These are phyloP conservation scores for Metschnikowia henanensis DNA, from an alignment of 805 yeast genomes.

Conservation along the genomic window DNA sequence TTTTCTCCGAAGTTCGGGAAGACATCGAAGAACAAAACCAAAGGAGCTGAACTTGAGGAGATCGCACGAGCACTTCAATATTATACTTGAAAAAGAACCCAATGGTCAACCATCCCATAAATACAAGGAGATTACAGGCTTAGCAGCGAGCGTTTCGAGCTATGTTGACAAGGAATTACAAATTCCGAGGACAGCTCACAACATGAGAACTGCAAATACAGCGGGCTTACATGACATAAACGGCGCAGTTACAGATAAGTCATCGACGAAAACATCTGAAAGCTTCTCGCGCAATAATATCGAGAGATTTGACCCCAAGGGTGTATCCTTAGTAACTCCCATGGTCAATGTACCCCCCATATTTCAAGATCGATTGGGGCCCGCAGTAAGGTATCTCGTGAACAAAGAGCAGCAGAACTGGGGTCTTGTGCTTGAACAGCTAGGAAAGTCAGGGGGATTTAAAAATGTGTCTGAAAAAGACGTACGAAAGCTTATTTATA, in stretches of 20 bases:
- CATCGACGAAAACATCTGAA: no score
- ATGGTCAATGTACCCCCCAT: constrained; percentile 34
- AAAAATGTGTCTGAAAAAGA: constrained; percentile 30
- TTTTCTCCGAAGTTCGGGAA: constrained; percentile 17
- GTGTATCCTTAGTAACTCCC: constrained; percentile 18
- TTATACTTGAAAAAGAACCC: no score
- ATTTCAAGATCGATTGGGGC: constrained; percentile 38
- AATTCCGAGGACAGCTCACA: no score
- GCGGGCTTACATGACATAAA: no score
- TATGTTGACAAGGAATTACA: constrained; percentile 10
- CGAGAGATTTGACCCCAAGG: constrained; percentile 13
- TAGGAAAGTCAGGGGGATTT: constrained; percentile 38
- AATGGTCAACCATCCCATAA: no score
- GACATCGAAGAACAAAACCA: constrained; percentile 2
- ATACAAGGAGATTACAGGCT: constrained; percentile 27
- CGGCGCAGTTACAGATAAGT: no score
- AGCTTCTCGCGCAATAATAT: neutral
- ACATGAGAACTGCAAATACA: no score
- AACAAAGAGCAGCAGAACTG: constrained; percentile 44
- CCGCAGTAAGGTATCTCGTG: constrained; percentile 40
- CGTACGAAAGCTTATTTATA: constrained; percentile 34
- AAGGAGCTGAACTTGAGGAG: neutral
- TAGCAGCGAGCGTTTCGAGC: constrained; percentile 31
- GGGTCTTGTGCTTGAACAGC: constrained; percentile 44
- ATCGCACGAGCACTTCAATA: neutral